Evolutionary conservation across 1,284 basidiomycete genomes (phyloP).

Genomic region (Leccinum solheimii): DNA sequence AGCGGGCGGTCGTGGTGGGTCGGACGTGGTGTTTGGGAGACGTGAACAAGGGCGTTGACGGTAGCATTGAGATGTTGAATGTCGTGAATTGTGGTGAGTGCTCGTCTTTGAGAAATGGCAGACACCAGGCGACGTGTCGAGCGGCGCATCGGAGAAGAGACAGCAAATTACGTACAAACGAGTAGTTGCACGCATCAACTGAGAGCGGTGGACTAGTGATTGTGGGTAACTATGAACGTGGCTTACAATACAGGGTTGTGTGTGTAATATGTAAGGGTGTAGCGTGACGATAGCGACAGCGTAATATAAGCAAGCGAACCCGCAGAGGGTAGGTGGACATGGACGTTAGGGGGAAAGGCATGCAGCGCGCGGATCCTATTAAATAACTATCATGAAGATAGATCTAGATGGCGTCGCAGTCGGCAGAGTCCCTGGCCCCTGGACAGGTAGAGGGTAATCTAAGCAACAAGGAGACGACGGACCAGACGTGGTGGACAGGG

Average conservation of each 20-base stretch:
- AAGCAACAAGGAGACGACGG: no score
- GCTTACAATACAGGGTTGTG: slow-evolving; percentile 25
- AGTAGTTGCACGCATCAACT: no score
- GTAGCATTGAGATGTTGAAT: slow-evolving; percentile 11
- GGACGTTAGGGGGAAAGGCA: neutral
- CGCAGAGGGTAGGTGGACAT: slow-evolving; percentile 9
- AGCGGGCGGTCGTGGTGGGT: slow-evolving; percentile 26
- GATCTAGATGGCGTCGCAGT: slow-evolving; percentile 18
- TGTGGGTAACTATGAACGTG: slow-evolving; percentile 26
- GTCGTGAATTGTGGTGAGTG: slow-evolving; percentile 12
- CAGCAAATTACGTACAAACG: neutral
- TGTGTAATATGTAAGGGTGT: neutral
- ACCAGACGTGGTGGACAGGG: no score
- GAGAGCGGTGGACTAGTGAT: slow-evolving; percentile 21
- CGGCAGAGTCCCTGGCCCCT: neutral
- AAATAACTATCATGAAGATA: slow-evolving; percentile 12
- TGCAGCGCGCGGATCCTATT: slow-evolving; percentile 14
- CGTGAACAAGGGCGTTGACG: slow-evolving; percentile 24
- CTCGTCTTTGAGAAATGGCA: slow-evolving; percentile 8
- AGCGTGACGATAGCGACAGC: slow-evolving; percentile 13
- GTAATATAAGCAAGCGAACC: slow-evolving; percentile 11
- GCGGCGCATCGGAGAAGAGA: neutral
- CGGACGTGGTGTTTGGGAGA: slow-evolving; percentile 6
- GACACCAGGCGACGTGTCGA: neutral
- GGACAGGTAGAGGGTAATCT: no score